Percentiles rank a stretch among this genome's conserved stretches.
Evolutionary conservation across 1,284 basidiomycete genomes (phyloP).

Genomic region (Trametes polyzona): DNA sequence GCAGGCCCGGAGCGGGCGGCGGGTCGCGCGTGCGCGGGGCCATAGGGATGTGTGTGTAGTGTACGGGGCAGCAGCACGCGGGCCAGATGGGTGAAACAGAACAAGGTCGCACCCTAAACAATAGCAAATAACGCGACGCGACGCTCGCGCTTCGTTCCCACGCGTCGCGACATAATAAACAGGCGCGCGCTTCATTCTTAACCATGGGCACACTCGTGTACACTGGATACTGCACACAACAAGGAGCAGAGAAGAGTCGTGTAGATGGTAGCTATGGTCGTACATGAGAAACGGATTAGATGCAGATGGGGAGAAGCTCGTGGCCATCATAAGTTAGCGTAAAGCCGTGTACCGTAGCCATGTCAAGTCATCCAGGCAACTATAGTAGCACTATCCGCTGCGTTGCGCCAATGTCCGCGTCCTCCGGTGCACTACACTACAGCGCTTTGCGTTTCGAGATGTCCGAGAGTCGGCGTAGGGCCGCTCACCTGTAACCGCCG

Average conservation of each 20-base stretch:
- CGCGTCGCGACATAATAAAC: slow-evolving; percentile 7
- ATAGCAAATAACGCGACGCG: slow-evolving; percentile 24
- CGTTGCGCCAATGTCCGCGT: slow-evolving; percentile 17
- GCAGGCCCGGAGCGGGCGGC: slow-evolving; percentile 43
- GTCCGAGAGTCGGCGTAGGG: background rate
- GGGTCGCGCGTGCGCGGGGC: slow-evolving; percentile 27
- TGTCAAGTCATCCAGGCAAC: slow-evolving; percentile 8
- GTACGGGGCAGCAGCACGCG: slow-evolving; percentile 3
- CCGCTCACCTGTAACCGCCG: slow-evolving; percentile 27
- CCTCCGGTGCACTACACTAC: slow-evolving; percentile 22
- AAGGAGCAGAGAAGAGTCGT: background rate
- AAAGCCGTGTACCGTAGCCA: slow-evolving; percentile 21
- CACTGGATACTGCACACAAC: background rate
- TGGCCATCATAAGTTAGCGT: slow-evolving; percentile 31
- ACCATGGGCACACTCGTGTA: background rate
- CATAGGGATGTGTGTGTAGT: slow-evolving; percentile 13
- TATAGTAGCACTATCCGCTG: slow-evolving; percentile 1
- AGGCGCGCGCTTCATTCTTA: background rate
- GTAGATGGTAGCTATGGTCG: slow-evolving; percentile 26
- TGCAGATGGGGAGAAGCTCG: slow-evolving; percentile 13
- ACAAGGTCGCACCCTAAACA: slow-evolving; percentile 25
- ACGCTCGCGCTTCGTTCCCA: slow-evolving; percentile 18
- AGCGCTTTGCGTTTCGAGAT: slow-evolving; percentile 11
- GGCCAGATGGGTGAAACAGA: slow-evolving; percentile 25
- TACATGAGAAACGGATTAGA: slow-evolving; percentile 24